Evolutionary conservation across 768 basidiomycete species (phyloP), one percentile per base, ranked within the genome.

Genomic region (Phaeolepiota aurea): DNA sequence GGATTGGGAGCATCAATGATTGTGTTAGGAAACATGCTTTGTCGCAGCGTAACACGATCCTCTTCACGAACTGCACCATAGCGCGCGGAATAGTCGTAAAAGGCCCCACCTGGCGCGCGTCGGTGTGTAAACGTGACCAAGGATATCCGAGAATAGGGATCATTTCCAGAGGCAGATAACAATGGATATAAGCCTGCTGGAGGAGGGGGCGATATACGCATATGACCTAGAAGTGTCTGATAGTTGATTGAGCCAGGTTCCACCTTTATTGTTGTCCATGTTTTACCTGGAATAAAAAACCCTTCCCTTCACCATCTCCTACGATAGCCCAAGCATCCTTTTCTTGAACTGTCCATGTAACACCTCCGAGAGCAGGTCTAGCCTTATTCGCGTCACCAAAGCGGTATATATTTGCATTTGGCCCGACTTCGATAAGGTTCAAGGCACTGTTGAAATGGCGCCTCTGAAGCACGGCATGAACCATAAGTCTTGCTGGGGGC

Each of bases 1-100:
- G 59, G 51, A 15, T 49, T 46, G 4, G 31, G 42, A 40, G 36
- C 44, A 34, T 49, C 36, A 32, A 47, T 39, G 37, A 43, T 44
- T 13, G 2, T 11, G 18, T 30, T n/a, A 2, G 74, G 70, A 46
- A 78, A 72, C 64, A 91, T 72, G 43, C 72, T 79, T 50, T 92
- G 68, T 5, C 81, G 68, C 16, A 93, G 70, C 0, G 92, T 89
- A 39, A 79, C 57, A 20, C 74, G 72, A 53, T 94, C 93, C 53
- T 84, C 87, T 13, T 94, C 92, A 13, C 85, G 68, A 28, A 91
- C 74, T 0, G 87, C 84, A 15, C 88, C 90, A 55, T 97, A 98
- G 2, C 92, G 78, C 2, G 92, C 90, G 0, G 90, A 86, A 53
- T 85, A 96, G 61, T 98, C 93, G 45, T 86, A 85, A 63, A 98